Evolutionary conservation across 2,329 filamentous ascomycete species (phyloP).

Genomic region (Colletotrichum liriopes): DNA sequence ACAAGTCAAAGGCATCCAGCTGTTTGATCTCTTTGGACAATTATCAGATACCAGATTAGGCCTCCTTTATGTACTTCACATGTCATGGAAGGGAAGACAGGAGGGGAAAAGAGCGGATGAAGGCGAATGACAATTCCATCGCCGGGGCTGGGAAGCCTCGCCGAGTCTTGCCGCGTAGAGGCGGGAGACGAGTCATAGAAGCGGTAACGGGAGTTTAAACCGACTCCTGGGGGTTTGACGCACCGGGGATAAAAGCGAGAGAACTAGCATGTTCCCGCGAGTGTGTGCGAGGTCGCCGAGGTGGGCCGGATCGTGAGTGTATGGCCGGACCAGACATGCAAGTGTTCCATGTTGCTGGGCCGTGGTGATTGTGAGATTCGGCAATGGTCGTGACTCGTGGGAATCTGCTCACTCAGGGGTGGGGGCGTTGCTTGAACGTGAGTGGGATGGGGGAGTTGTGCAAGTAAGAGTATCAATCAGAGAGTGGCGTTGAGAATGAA

Average conservation of each 20-base stretch:
- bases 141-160: background rate
- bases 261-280: background rate
- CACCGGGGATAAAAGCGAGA: background rate
- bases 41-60: background rate
- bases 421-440: background rate
- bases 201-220: background rate
- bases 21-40: too few relatives aligned
- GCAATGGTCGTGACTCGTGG: background rate
- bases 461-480: background rate
- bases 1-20: background rate
- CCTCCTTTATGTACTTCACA: background rate
- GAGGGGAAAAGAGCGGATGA: too few relatives aligned
- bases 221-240: background rate
- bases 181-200: background rate
- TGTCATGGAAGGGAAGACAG: too few relatives aligned
- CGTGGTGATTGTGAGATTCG: background rate
- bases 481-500: too few relatives aligned
- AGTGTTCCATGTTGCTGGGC: background rate
- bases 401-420: background rate
- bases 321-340: background rate
- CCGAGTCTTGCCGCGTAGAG: background rate
- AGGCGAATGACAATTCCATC: background rate
- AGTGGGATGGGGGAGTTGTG: background rate
- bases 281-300: too few relatives aligned
- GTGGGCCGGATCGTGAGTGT: background rate